Evolutionary conservation across 441 rosid species (phyloP), one percentile per base, ranked within the genome.

Genomic region (Populus hybrid): DNA sequence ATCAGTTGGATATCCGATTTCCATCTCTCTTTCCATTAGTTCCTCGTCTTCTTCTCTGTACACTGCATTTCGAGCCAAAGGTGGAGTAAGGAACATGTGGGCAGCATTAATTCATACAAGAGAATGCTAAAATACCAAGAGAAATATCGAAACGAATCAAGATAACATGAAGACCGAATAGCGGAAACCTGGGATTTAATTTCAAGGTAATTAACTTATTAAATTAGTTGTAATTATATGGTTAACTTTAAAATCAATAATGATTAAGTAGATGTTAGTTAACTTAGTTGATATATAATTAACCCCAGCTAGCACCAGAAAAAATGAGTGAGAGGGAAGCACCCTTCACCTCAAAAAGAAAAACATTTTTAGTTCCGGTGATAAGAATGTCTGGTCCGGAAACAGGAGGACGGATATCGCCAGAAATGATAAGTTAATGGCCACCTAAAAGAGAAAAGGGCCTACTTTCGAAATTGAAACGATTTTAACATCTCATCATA

Each of bases 1-100:
- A 28, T 93, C 90, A 28, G 97, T 93, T 2, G 98, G 98, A 36
- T 80, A 81, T 66, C 97, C 97, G 50, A 92, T 92, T 77, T 92
- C 88, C 85, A 93, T 90, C 29, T 79, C 85, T 29, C 74, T 80
- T 0, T 50, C 81, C 40, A 83, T 87, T 20, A 7, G 7, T 38
- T 82, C 82, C 21, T 88, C 90, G 33, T 66, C 67, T 53, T 72
- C 80, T 7, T 92, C 93, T 70, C 84, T 90, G 86, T 90, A 86
- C 56, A 71, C 98, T 89, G 79, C 31, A 70, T 40, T 2, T 18
- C 9, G 65, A 66, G 40, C 2, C n/a, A 65, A 8, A 29, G 23
- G 63, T 20, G 63, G 63, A 20, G 63, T 56, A 1, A 20, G 21
- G 1, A 56, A 7, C 61, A 6, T 18, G 61, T 1, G 65, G 65